Base-by-base conservation (phyloP, 495 filamentous ascomycete species). In the Parachaetomium inaequale region DNA sequence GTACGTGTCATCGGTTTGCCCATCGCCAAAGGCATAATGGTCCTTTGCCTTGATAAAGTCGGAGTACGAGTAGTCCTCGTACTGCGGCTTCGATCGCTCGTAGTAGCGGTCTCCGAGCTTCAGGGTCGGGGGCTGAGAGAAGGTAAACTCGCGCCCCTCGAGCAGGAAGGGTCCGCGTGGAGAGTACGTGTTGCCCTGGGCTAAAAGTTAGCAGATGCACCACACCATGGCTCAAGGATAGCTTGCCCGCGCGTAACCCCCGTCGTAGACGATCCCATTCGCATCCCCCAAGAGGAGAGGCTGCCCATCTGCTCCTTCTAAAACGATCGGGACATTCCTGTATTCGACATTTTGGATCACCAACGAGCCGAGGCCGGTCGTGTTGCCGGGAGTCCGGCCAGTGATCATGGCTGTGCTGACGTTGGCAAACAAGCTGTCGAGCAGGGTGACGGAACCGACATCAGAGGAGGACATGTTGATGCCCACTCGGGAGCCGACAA, bases 261-360 rank as follows among this genome's bases (percentile, higher is more conserved):
- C 14, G 36, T 70, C 68, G 32, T 34, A 54, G 11, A 68, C 62
- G 12, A 40, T 70, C 0, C 68, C 71, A 15, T 55, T 52, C 0
- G 69, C 31, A 26, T 70, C 61, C 19, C 69, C 70, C 11, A 45
- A 23, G 17, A 92, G 82, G 3, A 87, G 61, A n/a, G 79, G 31
- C 10, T 61, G 76, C 38, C 69, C 65, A 67, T 81, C 65, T 54
- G 77, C 64, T 2, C 78, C 80, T 63, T 85, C 74, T 7, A 92
- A 77, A 5, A 84, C 87, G 7, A 70, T 74, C 0, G 70, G 68
- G 23, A 84, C 80, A 26, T 81, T 76, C 45, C 68, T 76, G 61
- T 92, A 79, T 36, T 75, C 69, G 29, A 93, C 87, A 59, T 97
- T 96, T 63, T 96, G 89, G 14, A 96, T 68, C 42, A 96, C 75